These are phyloP conservation scores for Trichoderma asperelloides DNA, from an alignment of 495 filamentous ascomycete species.

Conservation along the genomic window DNA sequence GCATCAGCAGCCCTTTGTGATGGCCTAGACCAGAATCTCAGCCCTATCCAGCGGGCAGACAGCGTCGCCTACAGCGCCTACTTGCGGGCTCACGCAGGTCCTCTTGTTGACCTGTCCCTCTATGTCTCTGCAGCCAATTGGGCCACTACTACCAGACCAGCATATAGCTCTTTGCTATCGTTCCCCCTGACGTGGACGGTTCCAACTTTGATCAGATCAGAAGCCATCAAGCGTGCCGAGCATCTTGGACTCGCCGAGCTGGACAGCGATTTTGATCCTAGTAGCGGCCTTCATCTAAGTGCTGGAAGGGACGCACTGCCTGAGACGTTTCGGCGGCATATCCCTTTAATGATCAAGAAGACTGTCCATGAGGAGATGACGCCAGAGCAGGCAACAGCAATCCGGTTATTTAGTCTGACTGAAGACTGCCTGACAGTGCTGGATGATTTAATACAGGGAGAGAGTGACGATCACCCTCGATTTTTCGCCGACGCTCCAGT, in stretches of 20 bases:
- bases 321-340: constrained; percentile 10
- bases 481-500: constrained; percentile 42
- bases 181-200: constrained; percentile 79
- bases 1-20: constrained; percentile 29
- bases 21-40: constrained; percentile 51
- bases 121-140: constrained; percentile 88
- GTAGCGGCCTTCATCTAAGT: not conserved
- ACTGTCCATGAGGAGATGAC: constrained; percentile 24
- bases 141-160: constrained; percentile 57
- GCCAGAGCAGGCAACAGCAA: constrained; percentile 46
- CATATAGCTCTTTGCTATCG: constrained; percentile 64
- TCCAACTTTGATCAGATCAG: constrained; percentile 54
- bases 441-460: constrained; percentile 49
- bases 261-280: constrained; percentile 21
- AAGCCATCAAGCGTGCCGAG: constrained; percentile 60
- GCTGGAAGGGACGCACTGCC: constrained; percentile 10
- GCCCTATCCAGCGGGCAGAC: constrained; percentile 61
- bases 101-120: constrained; percentile 69
- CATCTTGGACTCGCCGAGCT: constrained; percentile 54
- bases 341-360: constrained; percentile 17
- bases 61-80: constrained; percentile 62
- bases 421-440: constrained; percentile 61
- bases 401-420: constrained; percentile 61
- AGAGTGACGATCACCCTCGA: constrained; percentile 1
- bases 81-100: constrained; percentile 51